Evolutionary conservation across 345 rosid genomes (phyloP).

Genomic region (Geranium rotundifolium): DNA sequence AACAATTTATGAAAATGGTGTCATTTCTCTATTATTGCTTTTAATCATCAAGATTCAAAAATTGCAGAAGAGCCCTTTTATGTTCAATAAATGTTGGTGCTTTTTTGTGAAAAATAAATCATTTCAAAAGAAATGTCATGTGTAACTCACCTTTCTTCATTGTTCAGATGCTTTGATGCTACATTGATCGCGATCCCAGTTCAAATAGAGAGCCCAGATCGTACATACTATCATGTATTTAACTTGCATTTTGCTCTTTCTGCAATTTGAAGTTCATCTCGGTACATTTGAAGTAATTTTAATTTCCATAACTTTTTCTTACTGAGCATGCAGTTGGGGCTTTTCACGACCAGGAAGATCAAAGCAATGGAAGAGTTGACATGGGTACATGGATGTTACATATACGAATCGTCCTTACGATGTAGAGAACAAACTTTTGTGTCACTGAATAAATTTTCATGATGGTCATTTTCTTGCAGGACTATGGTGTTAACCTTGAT

Average conservation of each 20-base stretch:
- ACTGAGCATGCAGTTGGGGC: conserved; percentile 45
- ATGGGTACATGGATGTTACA: conserved; percentile 48
- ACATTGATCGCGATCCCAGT: conserved; percentile 84
- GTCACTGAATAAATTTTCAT: neutral
- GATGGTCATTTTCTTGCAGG: conserved; percentile 28
- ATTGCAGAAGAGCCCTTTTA: no score
- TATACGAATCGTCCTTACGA: neutral
- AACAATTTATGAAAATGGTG: no score
- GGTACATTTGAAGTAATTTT: neutral
- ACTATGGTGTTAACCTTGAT: conserved; percentile 62
- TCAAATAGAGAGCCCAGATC: conserved; percentile 63
- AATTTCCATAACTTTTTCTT: neutral
- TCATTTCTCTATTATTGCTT: no score
- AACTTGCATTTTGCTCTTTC: conserved; percentile 1
- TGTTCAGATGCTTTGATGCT: conserved; percentile 59
- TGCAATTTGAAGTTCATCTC: neutral
- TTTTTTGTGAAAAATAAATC: no score
- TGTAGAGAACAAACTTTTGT: no score
- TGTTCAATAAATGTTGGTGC: no score
- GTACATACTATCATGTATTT: conserved; percentile 69
- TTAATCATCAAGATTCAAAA: no score
- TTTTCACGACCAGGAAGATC: conserved; percentile 67
- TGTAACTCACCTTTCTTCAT: conserved; percentile 1
- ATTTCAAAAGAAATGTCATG: neutral
- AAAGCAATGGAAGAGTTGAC: conserved; percentile 67